Evolutionary conservation across 768 basidiomycete genomes (phyloP).

Genomic region (Termitomyces sp.): DNA sequence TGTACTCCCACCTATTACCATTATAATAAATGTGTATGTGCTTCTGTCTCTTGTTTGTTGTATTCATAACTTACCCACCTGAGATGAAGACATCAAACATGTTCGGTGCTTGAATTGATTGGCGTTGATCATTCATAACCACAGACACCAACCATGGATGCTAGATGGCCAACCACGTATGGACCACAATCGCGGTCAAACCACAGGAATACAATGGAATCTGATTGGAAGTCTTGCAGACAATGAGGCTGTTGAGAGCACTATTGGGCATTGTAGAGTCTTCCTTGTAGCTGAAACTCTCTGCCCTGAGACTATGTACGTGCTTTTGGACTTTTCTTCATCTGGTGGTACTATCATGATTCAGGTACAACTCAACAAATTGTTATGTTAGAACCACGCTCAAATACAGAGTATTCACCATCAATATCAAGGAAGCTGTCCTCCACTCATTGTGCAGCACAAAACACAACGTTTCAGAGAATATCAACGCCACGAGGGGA

Average conservation of each 20-base stretch:
- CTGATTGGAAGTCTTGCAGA: constrained; percentile 86
- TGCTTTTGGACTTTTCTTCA: constrained; percentile 11
- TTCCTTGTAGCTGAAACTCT: constrained; percentile 95
- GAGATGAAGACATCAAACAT: constrained; percentile 66
- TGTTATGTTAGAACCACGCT: constrained; percentile 90
- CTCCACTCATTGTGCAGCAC: constrained; percentile 82
- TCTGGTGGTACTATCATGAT: background rate
- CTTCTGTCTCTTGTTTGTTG: background rate
- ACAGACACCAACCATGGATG: constrained; percentile 96
- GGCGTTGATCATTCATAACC: constrained; percentile 92
- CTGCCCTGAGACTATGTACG: constrained; percentile 94
- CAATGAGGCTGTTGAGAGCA: constrained; percentile 56
- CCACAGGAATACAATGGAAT: constrained; percentile 94
- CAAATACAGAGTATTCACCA: constrained; percentile 91
- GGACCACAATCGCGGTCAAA: constrained; percentile 95
- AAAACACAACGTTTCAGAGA: constrained; percentile 98
- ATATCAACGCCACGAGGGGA: constrained; percentile 70
- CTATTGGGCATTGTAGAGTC: constrained; percentile 76
- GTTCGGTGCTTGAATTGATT: constrained; percentile 95
- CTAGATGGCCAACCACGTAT: constrained; percentile 99
- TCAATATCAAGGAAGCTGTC: constrained; percentile 84
- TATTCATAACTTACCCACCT: background rate
- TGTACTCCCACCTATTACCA: constrained; percentile 94
- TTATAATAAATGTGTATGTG: too few species aligned
- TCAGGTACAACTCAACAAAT: constrained; percentile 98